Percentiles rank a stretch among this genome's conserved stretches.
Conservation (phyloP, 495 filamentous ascomycete species). For the Glarea lozoyensis region DNA sequence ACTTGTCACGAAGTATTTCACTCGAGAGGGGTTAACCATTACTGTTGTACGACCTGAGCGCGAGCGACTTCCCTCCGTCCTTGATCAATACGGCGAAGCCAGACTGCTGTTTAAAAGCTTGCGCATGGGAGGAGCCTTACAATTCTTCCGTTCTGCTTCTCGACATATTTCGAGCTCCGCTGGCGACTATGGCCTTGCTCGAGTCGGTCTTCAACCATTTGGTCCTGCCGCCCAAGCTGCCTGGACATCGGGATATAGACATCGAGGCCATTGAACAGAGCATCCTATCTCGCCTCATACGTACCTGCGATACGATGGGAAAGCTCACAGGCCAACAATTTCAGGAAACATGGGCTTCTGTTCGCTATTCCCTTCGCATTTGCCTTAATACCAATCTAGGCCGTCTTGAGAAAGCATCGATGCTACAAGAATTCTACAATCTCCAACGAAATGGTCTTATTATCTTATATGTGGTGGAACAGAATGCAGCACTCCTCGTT, state of each 20-base stretch:
- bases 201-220: constrained; percentile 32
- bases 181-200: constrained; percentile 11
- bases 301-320: constrained; percentile 22
- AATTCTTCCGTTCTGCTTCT: not conserved
- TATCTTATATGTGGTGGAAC: constrained; percentile 39
- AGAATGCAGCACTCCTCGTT: constrained; percentile 49
- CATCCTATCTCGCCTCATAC: constrained; percentile 28
- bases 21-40: not conserved
- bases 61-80: not conserved
- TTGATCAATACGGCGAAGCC: not conserved
- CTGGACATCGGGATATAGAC: constrained; percentile 30
- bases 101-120: not conserved
- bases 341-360: constrained; percentile 20
- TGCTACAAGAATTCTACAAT: constrained; percentile 26
- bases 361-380: constrained; percentile 26
- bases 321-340: constrained; percentile 14
- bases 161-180: not conserved
- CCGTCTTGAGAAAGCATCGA: constrained; percentile 26
- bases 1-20: not conserved
- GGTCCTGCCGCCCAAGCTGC: constrained; percentile 36
- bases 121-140: not conserved
- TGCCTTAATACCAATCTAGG: constrained; percentile 27
- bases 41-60: not conserved
- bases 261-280: constrained; percentile 28
- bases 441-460: constrained; percentile 27